phyloP scores from a whole-genome alignment of 1,139 yeast genomes.

The Yamadazyma kanchanaburiensis region DNA sequence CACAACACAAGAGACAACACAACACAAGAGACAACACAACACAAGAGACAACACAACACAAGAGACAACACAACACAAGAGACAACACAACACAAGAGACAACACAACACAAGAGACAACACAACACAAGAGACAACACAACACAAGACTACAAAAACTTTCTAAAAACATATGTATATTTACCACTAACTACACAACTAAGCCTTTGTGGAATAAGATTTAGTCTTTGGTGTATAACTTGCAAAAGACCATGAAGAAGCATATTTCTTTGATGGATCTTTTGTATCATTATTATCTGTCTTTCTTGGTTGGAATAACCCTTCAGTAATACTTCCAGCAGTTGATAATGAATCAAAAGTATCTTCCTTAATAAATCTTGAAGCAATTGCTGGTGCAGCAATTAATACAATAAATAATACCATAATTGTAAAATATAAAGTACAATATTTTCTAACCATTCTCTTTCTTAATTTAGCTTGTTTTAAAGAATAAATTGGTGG shows the following conservation, averaged over 20 bases:
- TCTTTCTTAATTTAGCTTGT: conserved; percentile 95
- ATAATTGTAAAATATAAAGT: conserved; percentile 73
- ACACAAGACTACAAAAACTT: conserved; percentile 10
- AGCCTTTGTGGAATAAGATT: conserved; percentile 62
- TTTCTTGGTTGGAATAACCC: conserved; percentile 91
- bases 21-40: too few relatives aligned
- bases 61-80: too few relatives aligned
- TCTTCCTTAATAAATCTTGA: conserved; percentile 34
- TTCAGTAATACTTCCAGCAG: conserved; percentile 40
- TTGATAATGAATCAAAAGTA: conserved; percentile 27
- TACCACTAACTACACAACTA: conserved; percentile 24
- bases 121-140: too few relatives aligned
- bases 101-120: too few relatives aligned
- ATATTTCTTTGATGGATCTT: conserved; percentile 48
- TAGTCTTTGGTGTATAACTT: conserved; percentile 51
- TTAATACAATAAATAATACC: conserved; percentile 66
- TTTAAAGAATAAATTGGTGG: conserved; percentile 98
- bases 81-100: too few relatives aligned
- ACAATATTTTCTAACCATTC: conserved; percentile 97
- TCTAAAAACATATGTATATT: conserved; percentile 2
- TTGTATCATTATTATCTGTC: conserved; percentile 75
- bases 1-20: too few relatives aligned
- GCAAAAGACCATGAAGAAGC: conserved; percentile 47
- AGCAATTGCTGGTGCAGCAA: conserved; percentile 92
- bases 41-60: too few relatives aligned